Percentiles rank a stretch among this genome's conserved stretches.
phyloP scores from a whole-genome alignment of 192 early-diverging fungal genomes.

The Mortierella claussenii region DNA sequence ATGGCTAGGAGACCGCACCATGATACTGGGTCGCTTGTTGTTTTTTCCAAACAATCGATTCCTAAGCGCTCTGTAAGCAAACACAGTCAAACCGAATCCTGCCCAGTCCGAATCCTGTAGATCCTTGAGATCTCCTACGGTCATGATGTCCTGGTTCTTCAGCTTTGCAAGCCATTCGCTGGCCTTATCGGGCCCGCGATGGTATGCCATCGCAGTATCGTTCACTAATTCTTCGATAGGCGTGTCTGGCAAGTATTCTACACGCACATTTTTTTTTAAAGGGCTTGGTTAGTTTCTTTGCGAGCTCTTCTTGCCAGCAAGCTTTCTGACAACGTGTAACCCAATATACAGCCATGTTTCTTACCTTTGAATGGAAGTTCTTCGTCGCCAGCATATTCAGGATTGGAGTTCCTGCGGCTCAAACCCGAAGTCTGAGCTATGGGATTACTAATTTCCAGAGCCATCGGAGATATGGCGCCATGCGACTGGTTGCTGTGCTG shows the following conservation, averaged over 20 bases:
- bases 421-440: slow-evolving; percentile 8
- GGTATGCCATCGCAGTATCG: slow-evolving; percentile 72
- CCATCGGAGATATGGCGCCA: slow-evolving; percentile 12
- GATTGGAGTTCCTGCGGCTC: slow-evolving; percentile 26
- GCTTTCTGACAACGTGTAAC: too few species aligned
- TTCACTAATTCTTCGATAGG: slow-evolving; percentile 75
- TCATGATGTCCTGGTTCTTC: slow-evolving; percentile 81
- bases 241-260: slow-evolving; percentile 66
- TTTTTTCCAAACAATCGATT: slow-evolving; percentile 62
- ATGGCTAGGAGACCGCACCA: slow-evolving; percentile 17
- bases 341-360: background rate
- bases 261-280: too few species aligned
- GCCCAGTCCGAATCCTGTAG: slow-evolving; percentile 81
- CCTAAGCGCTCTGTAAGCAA: slow-evolving; percentile 65
- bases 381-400: slow-evolving; percentile 21
- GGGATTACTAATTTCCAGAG: slow-evolving; percentile 17
- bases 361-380: slow-evolving; percentile 41
- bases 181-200: slow-evolving; percentile 75
- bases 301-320: too few species aligned
- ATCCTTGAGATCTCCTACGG: slow-evolving; percentile 78
- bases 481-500: slow-evolving; percentile 7
- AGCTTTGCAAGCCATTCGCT: slow-evolving; percentile 75
- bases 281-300: too few species aligned
- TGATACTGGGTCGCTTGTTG: slow-evolving; percentile 13
- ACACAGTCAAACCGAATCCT: slow-evolving; percentile 67